Evolutionary conservation across 108 stramenopile species (phyloP), one percentile per base, ranked within the genome.

Genomic region (Nitzschia putrida): DNA sequence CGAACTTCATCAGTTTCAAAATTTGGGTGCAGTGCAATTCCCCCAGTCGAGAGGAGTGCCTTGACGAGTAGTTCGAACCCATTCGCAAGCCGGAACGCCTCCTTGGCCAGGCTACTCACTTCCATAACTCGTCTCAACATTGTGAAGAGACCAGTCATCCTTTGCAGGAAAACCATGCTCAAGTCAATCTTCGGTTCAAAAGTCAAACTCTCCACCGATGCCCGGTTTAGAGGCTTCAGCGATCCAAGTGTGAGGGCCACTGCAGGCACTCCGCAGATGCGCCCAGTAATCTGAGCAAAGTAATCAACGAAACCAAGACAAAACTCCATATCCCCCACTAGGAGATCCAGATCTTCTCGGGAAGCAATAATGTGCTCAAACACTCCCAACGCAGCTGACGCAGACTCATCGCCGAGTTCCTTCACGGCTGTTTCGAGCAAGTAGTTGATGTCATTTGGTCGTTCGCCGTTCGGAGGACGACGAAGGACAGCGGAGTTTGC

Each of bases 1-100:
- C 58, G 29, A 16, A 50, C 68, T 37, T 76, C 67, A 18, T 59
- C 21, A 34, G 64, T 45, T 25, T 75, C 59, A 22, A 23, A 42
- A 60, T 67, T 67, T 43, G 74, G 26, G 18, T 69, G 54, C 22
- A 56, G 43, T 22, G 81, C 81, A 66, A 54, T 18, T 7, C 81
- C 81, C 29, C 80, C 80, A 20, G 83, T 73, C 29, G 81, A 69
- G 53, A 86, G 78, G 49, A 89, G 69, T 20, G 81, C 44, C 10
- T 80, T 64, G 11, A 88, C 55, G 12, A 86, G 68, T 25, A 65
- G 73, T 65, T 89, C 78, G 60, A 93, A 91, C 0, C 92, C 92
- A n/a, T 79, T 73, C 26, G 86, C 75, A 10, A 65, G 65, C 10
- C 89, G 86, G 57, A 93, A 93, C 18, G 77, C 79, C 51, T 90